Evolutionary conservation across 768 basidiomycete genomes (phyloP).

Genomic region (Leccinum fibrillosum): DNA sequence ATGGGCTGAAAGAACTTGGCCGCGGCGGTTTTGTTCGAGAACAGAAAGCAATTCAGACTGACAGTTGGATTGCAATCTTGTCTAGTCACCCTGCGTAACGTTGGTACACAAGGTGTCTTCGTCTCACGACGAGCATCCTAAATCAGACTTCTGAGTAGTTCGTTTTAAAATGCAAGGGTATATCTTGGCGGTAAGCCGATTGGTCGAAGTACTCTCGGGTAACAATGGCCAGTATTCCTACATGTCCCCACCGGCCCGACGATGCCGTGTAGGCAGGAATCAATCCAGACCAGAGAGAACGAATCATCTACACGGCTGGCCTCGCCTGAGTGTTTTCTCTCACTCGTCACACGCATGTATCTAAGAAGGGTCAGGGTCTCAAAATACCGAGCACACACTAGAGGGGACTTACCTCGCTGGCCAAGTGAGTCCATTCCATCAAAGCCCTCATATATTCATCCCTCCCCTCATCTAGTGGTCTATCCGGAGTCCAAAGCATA

Average conservation of each 20-base stretch:
- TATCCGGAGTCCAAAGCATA: constrained; percentile 75
- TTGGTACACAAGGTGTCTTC: background rate
- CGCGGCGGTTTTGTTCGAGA: background rate
- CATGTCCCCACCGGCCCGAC: background rate
- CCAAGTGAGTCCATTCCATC: constrained; percentile 67
- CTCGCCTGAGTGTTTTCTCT: background rate
- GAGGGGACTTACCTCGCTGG: constrained; percentile 50
- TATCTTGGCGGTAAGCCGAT: background rate
- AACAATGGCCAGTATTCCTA: background rate
- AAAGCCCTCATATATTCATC: constrained; percentile 73
- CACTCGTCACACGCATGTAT: constrained; percentile 27
- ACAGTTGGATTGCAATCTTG: background rate
- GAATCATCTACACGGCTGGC: background rate
- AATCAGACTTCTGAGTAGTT: background rate
- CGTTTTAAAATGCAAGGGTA: background rate
- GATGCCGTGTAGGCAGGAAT: background rate
- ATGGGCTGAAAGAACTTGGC: background rate
- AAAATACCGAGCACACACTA: background rate
- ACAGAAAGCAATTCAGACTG: background rate
- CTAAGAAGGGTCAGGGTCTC: constrained; percentile 8
- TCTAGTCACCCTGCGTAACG: background rate
- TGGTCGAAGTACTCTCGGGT: background rate
- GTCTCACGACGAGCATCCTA: background rate
- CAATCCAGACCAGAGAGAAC: background rate
- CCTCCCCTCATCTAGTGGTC: constrained; percentile 59